Evolutionary conservation across 805 yeast species (phyloP).

Genomic region (Jamesozyma rosinii): DNA sequence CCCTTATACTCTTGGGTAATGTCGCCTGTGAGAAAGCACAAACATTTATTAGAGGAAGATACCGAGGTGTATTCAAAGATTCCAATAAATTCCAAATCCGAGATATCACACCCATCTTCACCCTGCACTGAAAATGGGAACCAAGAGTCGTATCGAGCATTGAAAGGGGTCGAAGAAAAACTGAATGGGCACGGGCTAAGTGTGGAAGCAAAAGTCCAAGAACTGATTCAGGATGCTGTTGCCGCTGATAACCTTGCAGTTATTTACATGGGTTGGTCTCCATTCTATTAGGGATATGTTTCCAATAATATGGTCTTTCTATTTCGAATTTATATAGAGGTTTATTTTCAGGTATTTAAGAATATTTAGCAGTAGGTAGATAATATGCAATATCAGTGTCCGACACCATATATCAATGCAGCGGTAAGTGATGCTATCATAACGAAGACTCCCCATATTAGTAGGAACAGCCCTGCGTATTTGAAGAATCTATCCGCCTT

Average conservation of each 20-base stretch:
- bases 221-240: conserved; percentile 68
- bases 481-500: conserved; percentile 29
- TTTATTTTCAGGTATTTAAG: not conserved
- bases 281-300: conserved; percentile 41
- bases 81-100: not conserved
- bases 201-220: conserved; percentile 76
- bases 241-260: conserved; percentile 58
- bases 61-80: conserved; percentile 6
- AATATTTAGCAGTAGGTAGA: not conserved
- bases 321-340: not conserved
- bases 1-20: conserved; percentile 88
- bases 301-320: no score
- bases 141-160: conserved; percentile 73
- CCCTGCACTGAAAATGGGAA: conserved; percentile 31
- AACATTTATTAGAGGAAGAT: conserved; percentile 25
- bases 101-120: not conserved
- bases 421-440: conserved; percentile 44
- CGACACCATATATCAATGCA: conserved; percentile 21
- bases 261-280: conserved; percentile 80
- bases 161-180: conserved; percentile 63
- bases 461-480: conserved; percentile 32
- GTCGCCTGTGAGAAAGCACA: conserved; percentile 59
- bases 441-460: conserved; percentile 42
- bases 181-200: conserved; percentile 58
- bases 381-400: not conserved